Percentiles rank a stretch among this genome's conserved stretches.
These are phyloP conservation scores for Plasmodium cynomolgi DNA, from an alignment of 169 alveolate species.

Conservation along the genomic window DNA sequence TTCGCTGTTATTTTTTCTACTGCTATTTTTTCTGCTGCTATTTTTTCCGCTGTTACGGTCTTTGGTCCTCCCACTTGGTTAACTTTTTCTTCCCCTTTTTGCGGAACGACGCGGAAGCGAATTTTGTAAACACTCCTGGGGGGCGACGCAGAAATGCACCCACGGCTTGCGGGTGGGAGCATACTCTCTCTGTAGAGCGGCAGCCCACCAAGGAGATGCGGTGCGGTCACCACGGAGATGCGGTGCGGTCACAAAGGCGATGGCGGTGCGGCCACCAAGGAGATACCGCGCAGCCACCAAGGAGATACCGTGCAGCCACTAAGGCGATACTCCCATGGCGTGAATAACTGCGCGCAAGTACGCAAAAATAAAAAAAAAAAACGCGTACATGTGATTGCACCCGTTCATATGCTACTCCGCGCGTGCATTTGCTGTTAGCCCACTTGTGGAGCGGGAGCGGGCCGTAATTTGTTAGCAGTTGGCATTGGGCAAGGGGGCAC, in stretches of 20 bases:
- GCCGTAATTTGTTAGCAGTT: not conserved
- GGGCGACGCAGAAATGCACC: not conserved
- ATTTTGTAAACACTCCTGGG: not conserved
- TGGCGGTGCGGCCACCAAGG: not conserved
- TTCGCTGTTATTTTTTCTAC: not conserved
- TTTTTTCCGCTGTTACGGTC: not conserved
- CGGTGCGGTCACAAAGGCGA: too few species aligned
- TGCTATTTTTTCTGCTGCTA: too few species aligned
- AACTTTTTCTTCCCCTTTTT: not conserved
- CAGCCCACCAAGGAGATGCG: not conserved
- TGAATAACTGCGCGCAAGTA: not conserved
- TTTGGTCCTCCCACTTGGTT: not conserved
- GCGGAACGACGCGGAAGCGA: not conserved
- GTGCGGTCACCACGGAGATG: too few species aligned
- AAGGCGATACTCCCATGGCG: not conserved
- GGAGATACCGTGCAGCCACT: not conserved
- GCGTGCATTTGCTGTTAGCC: not conserved
- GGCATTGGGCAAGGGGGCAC: not conserved
- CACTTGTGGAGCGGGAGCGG: not conserved
- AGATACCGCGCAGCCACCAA: too few species aligned
- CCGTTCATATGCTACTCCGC: not conserved
- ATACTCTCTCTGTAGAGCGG: not conserved
- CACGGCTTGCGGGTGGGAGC: not conserved
- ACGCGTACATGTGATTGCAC: not conserved
- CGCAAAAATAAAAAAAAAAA: not conserved